These are phyloP conservation scores for Rhodotorula sphaerocarpa DNA, from an alignment of 768 basidiomycete species.

Conservation along the genomic window DNA sequence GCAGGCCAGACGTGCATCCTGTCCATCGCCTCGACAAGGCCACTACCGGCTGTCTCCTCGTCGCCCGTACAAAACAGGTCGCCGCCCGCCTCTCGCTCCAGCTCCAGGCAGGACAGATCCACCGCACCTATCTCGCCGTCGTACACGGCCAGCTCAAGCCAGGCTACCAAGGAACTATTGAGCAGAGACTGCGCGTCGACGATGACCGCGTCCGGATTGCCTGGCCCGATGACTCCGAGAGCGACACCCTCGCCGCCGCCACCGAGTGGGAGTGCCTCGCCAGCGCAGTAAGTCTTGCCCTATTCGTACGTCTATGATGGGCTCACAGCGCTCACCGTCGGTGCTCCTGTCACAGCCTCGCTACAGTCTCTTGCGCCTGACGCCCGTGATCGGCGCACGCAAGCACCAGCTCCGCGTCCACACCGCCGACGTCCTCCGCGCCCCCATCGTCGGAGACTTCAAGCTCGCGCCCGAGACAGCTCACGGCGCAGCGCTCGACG, in stretches of 20 bases:
- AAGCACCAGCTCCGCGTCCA: conserved; percentile 34
- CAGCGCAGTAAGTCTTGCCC: conserved; percentile 9
- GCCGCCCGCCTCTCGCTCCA: conserved; percentile 15
- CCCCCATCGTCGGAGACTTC: conserved; percentile 31
- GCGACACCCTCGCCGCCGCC: conserved; percentile 7
- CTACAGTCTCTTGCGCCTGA: conserved; percentile 17
- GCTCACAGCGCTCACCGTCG: background rate
- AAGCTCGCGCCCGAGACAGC: conserved; percentile 16
- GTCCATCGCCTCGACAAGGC: conserved; percentile 31
- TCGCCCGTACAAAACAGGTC: conserved; percentile 6
- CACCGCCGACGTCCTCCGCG: conserved; percentile 16
- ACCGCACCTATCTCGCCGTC: conserved; percentile 25
- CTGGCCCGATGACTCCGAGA: background rate
- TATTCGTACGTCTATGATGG: too few relatives aligned
- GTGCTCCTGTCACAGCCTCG: background rate
- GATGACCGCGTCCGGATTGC: conserved; percentile 20
- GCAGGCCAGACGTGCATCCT: background rate
- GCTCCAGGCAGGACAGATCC: conserved; percentile 16
- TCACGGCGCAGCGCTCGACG: conserved; percentile 13
- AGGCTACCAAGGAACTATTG: conserved; percentile 17
- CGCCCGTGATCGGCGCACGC: conserved; percentile 16
- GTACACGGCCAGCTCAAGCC: conserved; percentile 26
- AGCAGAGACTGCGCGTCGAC: conserved; percentile 7
- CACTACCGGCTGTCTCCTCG: conserved; percentile 17
- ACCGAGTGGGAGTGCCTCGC: conserved; percentile 26